Base-by-base conservation (phyloP, 345 rosid genomes). In the Brassica incana region DNA sequence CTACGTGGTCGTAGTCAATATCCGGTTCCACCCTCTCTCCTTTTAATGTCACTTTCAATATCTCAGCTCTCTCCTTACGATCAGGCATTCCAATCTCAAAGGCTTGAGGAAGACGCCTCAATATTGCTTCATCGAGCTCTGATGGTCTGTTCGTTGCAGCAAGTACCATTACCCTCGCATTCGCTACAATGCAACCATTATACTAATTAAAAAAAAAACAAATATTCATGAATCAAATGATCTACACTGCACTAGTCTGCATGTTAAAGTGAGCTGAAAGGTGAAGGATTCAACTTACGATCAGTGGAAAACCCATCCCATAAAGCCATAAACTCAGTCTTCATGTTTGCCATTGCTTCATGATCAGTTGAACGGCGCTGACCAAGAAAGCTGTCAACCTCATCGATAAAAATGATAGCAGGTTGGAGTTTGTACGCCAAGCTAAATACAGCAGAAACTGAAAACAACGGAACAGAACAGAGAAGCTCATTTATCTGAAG, bases 251-350 rank as follows among this genome's bases (percentile, higher is more conserved):
- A 68, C 45, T 61, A 63, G 8, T 23, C 66, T 56, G 15, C 15
- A 43, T 43, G 50, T 62, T 54, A 38, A 15, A 70, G 5, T 20
- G 48, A 29, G 54, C 20, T 1, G 1, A 32, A 35, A 65, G 14
- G 29, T 48, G 65, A 54, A 56, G 43, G 48, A 18, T 30, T 75
- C 60, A 48, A 91, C 99, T 90, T 86, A 95, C 98, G 98, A 69
- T 95, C 97, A 27, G 98, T 91, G 7, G 98, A 88, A 83, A 95
- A 93, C 6, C 99, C 98, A 88, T 95, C 98, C 99, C 99, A 95
- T 81, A 93, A 85, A 66, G 99, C 99, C 99, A 95, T 93, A 84
- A 91, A 95, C 88, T 95, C 98, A 1, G 98, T 93, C 88, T 95
- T 95, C 98, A 95, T 95, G 74, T 93, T 95, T 1, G 98, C 85